Evolutionary conservation across 345 rosid species (phyloP).

Genomic region (Streptanthus diversifolius): DNA sequence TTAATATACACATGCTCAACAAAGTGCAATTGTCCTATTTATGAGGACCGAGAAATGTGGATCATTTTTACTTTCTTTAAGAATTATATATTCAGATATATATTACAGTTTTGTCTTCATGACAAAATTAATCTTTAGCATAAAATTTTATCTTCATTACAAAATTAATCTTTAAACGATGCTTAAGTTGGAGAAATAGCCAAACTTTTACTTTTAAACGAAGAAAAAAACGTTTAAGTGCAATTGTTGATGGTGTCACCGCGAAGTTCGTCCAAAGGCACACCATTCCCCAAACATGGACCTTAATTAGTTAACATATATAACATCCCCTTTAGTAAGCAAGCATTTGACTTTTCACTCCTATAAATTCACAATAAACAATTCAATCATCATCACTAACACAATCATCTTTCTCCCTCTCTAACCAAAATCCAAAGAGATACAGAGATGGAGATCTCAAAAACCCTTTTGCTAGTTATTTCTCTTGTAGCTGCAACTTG

Average conservation of each 20-base stretch:
- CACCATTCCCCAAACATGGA: slow-evolving; percentile 5
- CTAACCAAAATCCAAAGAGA: background rate
- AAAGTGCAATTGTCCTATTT: slow-evolving; percentile 6
- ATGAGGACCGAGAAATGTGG: slow-evolving; percentile 23
- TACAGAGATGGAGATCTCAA: slow-evolving; percentile 27
- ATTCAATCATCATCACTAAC: slow-evolving; percentile 9
- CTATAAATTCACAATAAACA: slow-evolving; percentile 23
- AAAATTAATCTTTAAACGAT: slow-evolving; percentile 19
- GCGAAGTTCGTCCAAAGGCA: slow-evolving; percentile 28
- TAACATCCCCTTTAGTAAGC: slow-evolving; percentile 7
- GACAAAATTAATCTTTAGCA: background rate
- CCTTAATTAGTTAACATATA: background rate
- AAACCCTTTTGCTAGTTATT: slow-evolving; percentile 19
- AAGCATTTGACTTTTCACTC: slow-evolving; percentile 27
- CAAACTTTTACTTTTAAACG: slow-evolving; percentile 18
- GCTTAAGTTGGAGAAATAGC: slow-evolving; percentile 30
- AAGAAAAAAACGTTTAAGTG: slow-evolving; percentile 25
- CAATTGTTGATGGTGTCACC: slow-evolving; percentile 15
- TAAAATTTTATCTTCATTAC: background rate
- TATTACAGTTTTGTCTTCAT: background rate
- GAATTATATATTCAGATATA: background rate
- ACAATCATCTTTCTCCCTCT: slow-evolving; percentile 4
- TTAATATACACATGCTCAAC: slow-evolving; percentile 9
- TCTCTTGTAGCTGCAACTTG: slow-evolving; percentile 30
- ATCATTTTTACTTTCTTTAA: slow-evolving; percentile 1